These are phyloP conservation scores for Omphalotus guepiniiformis DNA, from an alignment of 768 basidiomycete species.

Conservation along the genomic window DNA sequence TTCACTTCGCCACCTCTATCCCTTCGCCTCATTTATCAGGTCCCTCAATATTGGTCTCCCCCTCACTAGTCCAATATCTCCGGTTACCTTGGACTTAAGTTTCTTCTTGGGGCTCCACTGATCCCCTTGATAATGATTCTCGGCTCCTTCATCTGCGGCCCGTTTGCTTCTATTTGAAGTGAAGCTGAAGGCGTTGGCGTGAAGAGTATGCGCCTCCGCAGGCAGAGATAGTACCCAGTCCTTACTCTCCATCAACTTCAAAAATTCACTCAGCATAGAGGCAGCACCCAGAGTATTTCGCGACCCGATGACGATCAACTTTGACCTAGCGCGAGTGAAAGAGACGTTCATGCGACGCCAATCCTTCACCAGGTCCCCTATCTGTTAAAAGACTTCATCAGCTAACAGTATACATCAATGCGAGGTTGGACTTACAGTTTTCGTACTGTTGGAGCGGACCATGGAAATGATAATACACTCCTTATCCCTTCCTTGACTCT, in stretches of 20 bases:
- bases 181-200: conserved; percentile 27
- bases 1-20: too few species aligned
- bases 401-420: not conserved
- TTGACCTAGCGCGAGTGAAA: conserved; percentile 88
- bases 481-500: conserved; percentile 93
- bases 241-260: conserved; percentile 65
- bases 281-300: conserved; percentile 64
- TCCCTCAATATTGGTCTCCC: conserved; percentile 61
- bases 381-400: conserved; percentile 36
- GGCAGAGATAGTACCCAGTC: conserved; percentile 70
- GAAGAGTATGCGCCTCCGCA: conserved; percentile 47
- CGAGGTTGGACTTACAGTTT: conserved; percentile 46
- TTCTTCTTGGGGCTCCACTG: conserved; percentile 9
- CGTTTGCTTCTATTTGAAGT: not conserved
- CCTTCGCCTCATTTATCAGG: conserved; percentile 40
- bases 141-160: not conserved
- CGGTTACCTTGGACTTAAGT: conserved; percentile 7
- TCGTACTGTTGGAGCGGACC: conserved; percentile 80
- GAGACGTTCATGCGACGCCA: conserved; percentile 97
- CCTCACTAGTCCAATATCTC: conserved; percentile 42
- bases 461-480: conserved; percentile 92
- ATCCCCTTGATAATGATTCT: conserved; percentile 2
- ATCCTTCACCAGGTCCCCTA: conserved; percentile 91
- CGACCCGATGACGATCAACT: conserved; percentile 90
- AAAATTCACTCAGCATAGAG: conserved; percentile 67